Conservation (phyloP, 768 basidiomycete species). For the Termitomyces sp. region DNA sequence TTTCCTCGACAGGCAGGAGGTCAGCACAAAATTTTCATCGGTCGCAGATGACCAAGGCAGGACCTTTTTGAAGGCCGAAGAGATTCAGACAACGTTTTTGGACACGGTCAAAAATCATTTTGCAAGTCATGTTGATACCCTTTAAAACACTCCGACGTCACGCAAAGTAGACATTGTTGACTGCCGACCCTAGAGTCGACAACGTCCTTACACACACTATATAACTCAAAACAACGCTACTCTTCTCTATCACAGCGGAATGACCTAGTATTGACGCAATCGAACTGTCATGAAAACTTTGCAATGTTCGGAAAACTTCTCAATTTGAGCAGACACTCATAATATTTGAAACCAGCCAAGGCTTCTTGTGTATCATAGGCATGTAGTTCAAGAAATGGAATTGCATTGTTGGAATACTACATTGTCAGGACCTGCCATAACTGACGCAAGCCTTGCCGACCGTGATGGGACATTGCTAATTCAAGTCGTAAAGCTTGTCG, state of each 20-base stretch:
- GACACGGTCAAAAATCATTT: slow-evolving; percentile 27
- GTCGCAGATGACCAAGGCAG: slow-evolving; percentile 16
- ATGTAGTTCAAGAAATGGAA: too few relatives aligned
- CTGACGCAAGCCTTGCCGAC: too few relatives aligned
- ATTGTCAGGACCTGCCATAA: too few relatives aligned
- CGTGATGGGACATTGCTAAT: too few relatives aligned
- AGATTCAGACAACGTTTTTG: slow-evolving; percentile 18
- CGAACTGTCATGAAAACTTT: background rate
- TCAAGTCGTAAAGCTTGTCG: too few relatives aligned
- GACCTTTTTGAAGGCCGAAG: slow-evolving; percentile 28
- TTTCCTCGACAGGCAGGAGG: slow-evolving; percentile 34
- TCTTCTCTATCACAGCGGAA: background rate
- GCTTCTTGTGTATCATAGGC: too few relatives aligned
- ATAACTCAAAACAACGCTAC: background rate
- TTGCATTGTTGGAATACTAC: too few relatives aligned
- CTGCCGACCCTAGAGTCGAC: background rate
- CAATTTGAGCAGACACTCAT: slow-evolving; percentile 1
- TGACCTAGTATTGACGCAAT: background rate
- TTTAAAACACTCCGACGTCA: background rate
- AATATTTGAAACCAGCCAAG: slow-evolving; percentile 47
- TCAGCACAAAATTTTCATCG: slow-evolving; percentile 23
- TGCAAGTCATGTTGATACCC: background rate
- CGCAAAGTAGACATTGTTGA: background rate
- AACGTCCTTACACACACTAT: background rate
- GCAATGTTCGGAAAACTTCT: too few relatives aligned